A percentile compares a stretch with the other conserved stretches of the same genome.
phyloP scores from a whole-genome alignment of 306 rosid genomes.

The Myrica gale region DNA sequence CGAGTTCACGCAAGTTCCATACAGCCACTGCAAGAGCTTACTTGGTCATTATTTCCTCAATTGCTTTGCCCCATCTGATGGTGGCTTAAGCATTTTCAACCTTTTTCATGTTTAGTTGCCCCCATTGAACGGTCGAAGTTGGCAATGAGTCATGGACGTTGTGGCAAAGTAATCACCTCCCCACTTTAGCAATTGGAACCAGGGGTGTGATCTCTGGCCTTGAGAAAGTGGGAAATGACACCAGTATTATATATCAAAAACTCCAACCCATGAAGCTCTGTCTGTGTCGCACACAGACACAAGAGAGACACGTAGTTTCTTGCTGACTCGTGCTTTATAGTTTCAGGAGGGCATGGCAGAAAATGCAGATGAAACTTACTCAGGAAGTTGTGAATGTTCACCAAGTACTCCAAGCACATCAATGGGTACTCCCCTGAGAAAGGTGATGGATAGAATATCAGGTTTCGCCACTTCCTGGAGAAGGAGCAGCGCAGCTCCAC shows the following conservation, averaged over 20 bases:
- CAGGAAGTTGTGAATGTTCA: conserved; percentile 42
- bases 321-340: conserved; percentile 28
- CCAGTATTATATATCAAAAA: conserved; percentile 38
- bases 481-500: conserved; percentile 37
- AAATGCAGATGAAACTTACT: conserved; percentile 34
- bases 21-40: neutral
- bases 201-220: conserved; percentile 26
- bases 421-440: conserved; percentile 50
- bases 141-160: conserved; percentile 39
- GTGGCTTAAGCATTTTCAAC: neutral
- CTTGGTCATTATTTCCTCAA: neutral
- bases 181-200: conserved; percentile 27
- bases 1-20: neutral
- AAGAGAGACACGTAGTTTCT: conserved; percentile 23
- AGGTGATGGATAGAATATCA: conserved; percentile 49
- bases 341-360: conserved; percentile 31
- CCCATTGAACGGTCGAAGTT: conserved; percentile 15
- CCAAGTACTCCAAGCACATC: conserved; percentile 30
- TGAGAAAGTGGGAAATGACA: conserved; percentile 64
- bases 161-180: conserved; percentile 49
- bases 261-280: conserved; percentile 32
- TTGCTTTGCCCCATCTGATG: neutral
- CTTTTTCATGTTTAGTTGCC: neutral
- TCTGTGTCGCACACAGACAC: conserved; percentile 33
- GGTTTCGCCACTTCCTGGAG: conserved; percentile 47